Evolutionary conservation across 2,329 filamentous ascomycete genomes (phyloP).

Genomic region (Thielaviopsis punctulata): DNA sequence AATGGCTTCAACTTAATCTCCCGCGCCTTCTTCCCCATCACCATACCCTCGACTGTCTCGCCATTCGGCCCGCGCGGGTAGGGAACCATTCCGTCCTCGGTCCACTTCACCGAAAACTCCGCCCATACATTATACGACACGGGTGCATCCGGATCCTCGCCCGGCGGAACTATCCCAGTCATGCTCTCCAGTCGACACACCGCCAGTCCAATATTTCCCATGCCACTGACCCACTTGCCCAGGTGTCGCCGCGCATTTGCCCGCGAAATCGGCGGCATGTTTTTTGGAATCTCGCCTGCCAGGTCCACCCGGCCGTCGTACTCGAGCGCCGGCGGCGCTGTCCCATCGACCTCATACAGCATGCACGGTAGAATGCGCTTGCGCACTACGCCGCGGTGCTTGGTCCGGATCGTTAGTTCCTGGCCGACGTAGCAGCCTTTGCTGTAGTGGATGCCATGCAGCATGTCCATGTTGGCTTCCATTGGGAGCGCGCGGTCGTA

Average conservation of each 20-base stretch:
- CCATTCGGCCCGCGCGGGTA: conserved; percentile 40
- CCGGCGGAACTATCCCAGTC: conserved; percentile 61
- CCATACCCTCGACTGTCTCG: conserved; percentile 43
- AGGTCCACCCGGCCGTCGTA: conserved; percentile 25
- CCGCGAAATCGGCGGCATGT: conserved; percentile 30
- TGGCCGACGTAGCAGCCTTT: conserved; percentile 97
- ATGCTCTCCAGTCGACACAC: conserved; percentile 80
- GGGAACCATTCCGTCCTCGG: conserved; percentile 37
- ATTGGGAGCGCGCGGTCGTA: conserved; percentile 59
- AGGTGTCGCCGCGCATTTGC: conserved; percentile 44
- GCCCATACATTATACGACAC: conserved; percentile 43
- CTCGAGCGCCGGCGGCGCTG: conserved; percentile 23
- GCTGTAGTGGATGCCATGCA: conserved; percentile 73
- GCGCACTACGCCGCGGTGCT: conserved; percentile 82
- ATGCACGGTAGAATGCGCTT: conserved; percentile 74
- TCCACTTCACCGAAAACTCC: conserved; percentile 43
- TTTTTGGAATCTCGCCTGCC: conserved; percentile 24
- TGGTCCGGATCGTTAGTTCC: conserved; percentile 87
- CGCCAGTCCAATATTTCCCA: conserved; percentile 76
- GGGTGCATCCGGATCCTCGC: conserved; percentile 36
- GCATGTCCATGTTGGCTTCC: conserved; percentile 77
- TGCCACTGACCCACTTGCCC: conserved; percentile 62
- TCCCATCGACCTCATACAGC: conserved; percentile 39
- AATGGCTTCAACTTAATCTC: conserved; percentile 54
- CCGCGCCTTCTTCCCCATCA: conserved; percentile 24